Base-by-base conservation (phyloP, 2,329 filamentous ascomycete genomes). In the Sporothrix euskadiensis region DNA sequence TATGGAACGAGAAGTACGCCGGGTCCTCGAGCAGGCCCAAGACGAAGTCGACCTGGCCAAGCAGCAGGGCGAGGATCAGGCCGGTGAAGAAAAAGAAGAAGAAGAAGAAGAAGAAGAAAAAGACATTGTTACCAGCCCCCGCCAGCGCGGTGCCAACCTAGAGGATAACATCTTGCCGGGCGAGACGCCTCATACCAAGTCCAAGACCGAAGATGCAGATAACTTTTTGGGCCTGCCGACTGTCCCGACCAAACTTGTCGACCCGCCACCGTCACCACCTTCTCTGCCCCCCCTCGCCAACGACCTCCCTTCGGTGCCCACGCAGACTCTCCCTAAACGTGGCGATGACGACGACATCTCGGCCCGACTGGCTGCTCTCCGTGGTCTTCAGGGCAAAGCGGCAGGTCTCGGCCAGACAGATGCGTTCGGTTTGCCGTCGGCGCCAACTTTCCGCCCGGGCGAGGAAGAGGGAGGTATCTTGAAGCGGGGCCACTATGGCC, bases 351-450 rank as follows among this genome's bases (percentile, higher is more conserved):
- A 84, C 69, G 83, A 84, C 74, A 85, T 89, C 68, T 82, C 84
- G 1, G 82, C 84, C 8, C 87, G 87, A 69, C 83, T 89, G 77
- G 86, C 86, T 2, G 85, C 85, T 5, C 82, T 89, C 3, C 82
- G 83, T 54, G 82, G 84, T 19, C 75, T 83, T 57, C 77, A 77
- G 70, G 71, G 76, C 73, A 32, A n/a, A 1, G 66, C 73, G 3
- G 39, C 75, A 8, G 76, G 75, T 49, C 71, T 81, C 73, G 73
- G 79, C 73, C 74, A 76, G 12, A 77, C 79, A 10, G 82, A 81
- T 71, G 77, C 81, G 1, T 80, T 86, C 6, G 81, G 82, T 9
- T 79, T 88, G 0, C 87, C 87, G 0, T 83, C 83, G 0, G 87
- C 83, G 1, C 87, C 87, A 0, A 85, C 83, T 0, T 86, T 85